Percentiles rank a stretch among this genome's conserved stretches.
Conservation (phyloP, 768 basidiomycete genomes). For the Panellus pusillus region DNA sequence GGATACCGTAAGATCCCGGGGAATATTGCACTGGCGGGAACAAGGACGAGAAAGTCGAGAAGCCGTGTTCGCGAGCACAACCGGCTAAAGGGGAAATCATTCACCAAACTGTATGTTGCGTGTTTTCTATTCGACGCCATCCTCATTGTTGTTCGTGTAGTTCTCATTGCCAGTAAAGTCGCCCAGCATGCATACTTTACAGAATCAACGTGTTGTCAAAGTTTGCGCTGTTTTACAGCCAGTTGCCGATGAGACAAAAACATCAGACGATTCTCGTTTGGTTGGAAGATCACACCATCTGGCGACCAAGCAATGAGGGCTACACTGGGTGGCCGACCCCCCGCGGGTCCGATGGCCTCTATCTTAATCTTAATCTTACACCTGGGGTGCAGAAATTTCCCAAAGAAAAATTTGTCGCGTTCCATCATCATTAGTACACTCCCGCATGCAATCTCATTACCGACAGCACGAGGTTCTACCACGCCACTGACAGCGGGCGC, state of each 20-base stretch:
- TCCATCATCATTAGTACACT: constrained; percentile 84
- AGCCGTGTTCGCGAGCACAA: too few relatives aligned
- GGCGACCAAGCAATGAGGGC: constrained; percentile 95
- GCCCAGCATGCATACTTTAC: constrained; percentile 83
- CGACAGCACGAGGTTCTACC: constrained; percentile 55
- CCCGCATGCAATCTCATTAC: constrained; percentile 88
- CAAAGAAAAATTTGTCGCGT: too few relatives aligned
- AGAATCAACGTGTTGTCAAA: constrained; percentile 57
- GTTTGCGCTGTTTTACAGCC: neutral
- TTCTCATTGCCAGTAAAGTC: constrained; percentile 57
- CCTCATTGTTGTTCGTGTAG: neutral
- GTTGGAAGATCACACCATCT: constrained; percentile 71
- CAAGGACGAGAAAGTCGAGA: constrained; percentile 79
- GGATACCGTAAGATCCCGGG: constrained; percentile 93
- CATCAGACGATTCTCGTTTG: constrained; percentile 78
- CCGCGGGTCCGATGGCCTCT: too few relatives aligned
- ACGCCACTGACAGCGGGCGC: constrained; percentile 80
- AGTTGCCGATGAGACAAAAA: constrained; percentile 11
- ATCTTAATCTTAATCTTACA: too few relatives aligned
- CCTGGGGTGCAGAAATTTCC: too few relatives aligned
- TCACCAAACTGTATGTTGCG: constrained; percentile 68
- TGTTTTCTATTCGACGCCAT: neutral
- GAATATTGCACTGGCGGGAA: constrained; percentile 74
- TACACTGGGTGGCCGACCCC: constrained; percentile 83
- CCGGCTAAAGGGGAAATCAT: too few relatives aligned